A percentile compares a stretch with the other conserved stretches of the same genome.
Evolutionary conservation across 2,329 filamentous ascomycete species (phyloP).

Genomic region (Penicillium fuscoglaucum): DNA sequence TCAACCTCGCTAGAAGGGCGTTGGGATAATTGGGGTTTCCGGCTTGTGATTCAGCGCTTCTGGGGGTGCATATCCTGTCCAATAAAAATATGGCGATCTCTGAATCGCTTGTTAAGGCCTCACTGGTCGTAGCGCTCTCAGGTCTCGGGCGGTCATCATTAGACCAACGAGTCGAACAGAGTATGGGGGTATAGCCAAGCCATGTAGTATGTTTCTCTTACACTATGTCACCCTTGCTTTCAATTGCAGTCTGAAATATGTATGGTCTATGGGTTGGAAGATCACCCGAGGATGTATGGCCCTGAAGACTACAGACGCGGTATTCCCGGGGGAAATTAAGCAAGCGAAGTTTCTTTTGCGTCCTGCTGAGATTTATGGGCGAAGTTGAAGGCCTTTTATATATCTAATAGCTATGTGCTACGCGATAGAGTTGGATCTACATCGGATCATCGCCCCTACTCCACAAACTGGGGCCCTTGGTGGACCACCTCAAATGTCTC

Average conservation of each 20-base stretch:
- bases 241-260: background rate
- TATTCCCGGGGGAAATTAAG: background rate
- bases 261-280: background rate
- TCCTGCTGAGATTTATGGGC: background rate
- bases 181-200: background rate
- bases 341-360: background rate
- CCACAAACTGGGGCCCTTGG: background rate
- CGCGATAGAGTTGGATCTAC: conserved; percentile 10
- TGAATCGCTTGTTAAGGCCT: background rate
- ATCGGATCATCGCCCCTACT: conserved; percentile 3
- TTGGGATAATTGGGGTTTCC: background rate
- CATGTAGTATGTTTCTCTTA: background rate
- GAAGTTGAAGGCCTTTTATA: background rate
- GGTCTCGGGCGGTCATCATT: background rate
- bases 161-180: background rate
- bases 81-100: background rate
- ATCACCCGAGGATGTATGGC: background rate
- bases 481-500: conserved; percentile 4
- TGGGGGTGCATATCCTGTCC: background rate
- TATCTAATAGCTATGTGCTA: background rate
- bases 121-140: background rate
- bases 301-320: too few relatives aligned
- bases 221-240: background rate
- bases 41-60: background rate
- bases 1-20: background rate